Percentiles rank a stretch among this genome's conserved stretches.
Evolutionary conservation across 345 rosid genomes (phyloP).

Genomic region (Abelmoschus esculentus): DNA sequence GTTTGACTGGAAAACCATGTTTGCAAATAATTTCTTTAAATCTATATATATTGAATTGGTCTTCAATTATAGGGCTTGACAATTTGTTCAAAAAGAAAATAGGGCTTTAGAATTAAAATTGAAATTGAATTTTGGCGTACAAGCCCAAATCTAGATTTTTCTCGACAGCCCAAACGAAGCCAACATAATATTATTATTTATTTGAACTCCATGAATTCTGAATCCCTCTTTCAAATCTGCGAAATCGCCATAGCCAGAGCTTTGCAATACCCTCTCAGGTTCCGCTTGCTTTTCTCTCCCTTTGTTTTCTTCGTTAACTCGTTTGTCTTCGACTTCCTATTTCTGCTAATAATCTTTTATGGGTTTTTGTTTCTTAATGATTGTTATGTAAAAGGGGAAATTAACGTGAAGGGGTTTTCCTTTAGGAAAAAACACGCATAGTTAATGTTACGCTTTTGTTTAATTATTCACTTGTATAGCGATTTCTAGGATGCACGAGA

Average conservation of each 20-base stretch:
- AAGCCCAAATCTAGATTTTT: too few relatives aligned
- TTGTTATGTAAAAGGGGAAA: background rate
- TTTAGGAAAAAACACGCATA: too few relatives aligned
- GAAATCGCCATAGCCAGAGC: background rate
- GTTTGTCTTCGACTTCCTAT: background rate
- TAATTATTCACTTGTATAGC: background rate
- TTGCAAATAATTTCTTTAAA: too few relatives aligned
- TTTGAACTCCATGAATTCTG: background rate
- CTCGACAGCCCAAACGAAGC: too few relatives aligned
- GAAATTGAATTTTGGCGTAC: too few relatives aligned
- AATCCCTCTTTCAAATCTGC: background rate
- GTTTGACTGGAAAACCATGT: too few relatives aligned
- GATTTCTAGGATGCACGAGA: background rate
- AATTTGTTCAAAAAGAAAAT: too few relatives aligned
- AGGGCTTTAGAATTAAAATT: too few relatives aligned
- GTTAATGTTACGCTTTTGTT: background rate
- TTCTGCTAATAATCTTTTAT: background rate
- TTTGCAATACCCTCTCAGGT: background rate
- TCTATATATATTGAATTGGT: too few relatives aligned
- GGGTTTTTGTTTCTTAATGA: background rate
- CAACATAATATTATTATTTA: background rate
- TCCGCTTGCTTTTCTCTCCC: background rate
- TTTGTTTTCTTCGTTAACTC: background rate
- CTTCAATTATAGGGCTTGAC: too few relatives aligned
- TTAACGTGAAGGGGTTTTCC: too few relatives aligned